Base-by-base conservation (phyloP, 2,329 filamentous ascomycete species). In the Chaetomiaceae sp. region DNA sequence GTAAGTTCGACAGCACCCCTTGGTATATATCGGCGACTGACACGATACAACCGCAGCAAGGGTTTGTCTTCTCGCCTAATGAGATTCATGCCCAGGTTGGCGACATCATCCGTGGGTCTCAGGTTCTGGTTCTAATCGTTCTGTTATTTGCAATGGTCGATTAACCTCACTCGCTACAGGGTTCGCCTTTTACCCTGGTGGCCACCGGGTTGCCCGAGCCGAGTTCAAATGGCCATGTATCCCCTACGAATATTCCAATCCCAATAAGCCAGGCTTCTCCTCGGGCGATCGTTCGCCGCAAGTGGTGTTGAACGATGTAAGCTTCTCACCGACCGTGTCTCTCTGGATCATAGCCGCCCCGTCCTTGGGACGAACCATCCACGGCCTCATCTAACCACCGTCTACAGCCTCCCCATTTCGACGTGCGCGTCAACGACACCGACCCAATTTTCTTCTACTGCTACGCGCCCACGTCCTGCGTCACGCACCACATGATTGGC, bases 381-480 rank as follows among this genome's bases (percentile, higher is more conserved):
- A 11, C 7, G 17, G 10, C 10, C 3, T 18, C n/a, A 9, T 6
- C 18, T 59, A 53, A 57, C 22, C n/a, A 27, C 22, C n/a, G 10
- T 24, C 29, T 12, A 26, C 33, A 72, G 68, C 66, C 62, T 15
- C 73, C 72, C 17, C 64, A 58, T 30, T 76, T 61, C 47, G 56
- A 60, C 34, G 55, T 75, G 19, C 54, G 52, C 17, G 67, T 86
- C 47, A 84, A 84, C 55, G 69, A 81, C 52, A 82, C 79, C 0
- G 63, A 75, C 18, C 82, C 84, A 0, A 74, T 81, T 14, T 86
- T 83, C 61, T 85, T 77, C 62, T 88, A 87, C 62, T 88, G 83
- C 52, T 78, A 81, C 0, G 83, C 83, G 0, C 73, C 78, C 0
- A 74, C 70, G 1, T 86, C 83, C 2, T 91, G 86, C 58, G 70